Evolutionary conservation across 305 asterid genomes (phyloP), one percentile per base, ranked within the genome.

Genomic region (Fraxinus baroniana): DNA sequence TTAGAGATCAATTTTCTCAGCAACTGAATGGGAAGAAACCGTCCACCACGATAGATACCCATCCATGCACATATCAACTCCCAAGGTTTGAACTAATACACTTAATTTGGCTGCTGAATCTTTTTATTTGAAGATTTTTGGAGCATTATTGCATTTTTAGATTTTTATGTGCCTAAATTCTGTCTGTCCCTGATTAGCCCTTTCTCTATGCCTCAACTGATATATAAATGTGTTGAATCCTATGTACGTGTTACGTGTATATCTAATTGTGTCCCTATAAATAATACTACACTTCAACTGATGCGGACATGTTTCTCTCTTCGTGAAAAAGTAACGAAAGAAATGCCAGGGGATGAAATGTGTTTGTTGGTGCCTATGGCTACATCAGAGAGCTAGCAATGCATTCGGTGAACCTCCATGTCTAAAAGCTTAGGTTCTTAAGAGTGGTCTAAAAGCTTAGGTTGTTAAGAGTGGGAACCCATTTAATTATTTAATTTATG

Each of bases 31-130:
- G 74, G 87, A 87, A 83, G 89, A 89, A 86, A 82, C 78, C 87
- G 76, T 81, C 90, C 33, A 66, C 90, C 33, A 66, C 32, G 46
- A 78, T 41, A 55, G 90, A 86, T 84, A 86, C 83, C 83, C 87
- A 82, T 78, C 83, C 86, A 76, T 86, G 85, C 84, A 77, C 83
- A 81, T 87, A 85, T 88, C 92, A 79, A 81, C 79, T 66, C 66
- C 77, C 80, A 81, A 91, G 98, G 98, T 92, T 71, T 79, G 92
- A 78, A 76, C 75, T 36, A 68, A 78, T 78, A 32, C 71, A 37
- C 79, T 85, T 79, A 64, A 62, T 2, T 62, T 55, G 70, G 57
- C 75, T 81, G 64, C 55, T 76, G 22, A 20, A 33, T 57, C 15
- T n/a, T 55, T n/a, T n/a, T 55, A 24, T 55, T 39, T 82, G 20